Conservation (phyloP, 140 eudicot genomes). For the Bidens hawaiensis region DNA sequence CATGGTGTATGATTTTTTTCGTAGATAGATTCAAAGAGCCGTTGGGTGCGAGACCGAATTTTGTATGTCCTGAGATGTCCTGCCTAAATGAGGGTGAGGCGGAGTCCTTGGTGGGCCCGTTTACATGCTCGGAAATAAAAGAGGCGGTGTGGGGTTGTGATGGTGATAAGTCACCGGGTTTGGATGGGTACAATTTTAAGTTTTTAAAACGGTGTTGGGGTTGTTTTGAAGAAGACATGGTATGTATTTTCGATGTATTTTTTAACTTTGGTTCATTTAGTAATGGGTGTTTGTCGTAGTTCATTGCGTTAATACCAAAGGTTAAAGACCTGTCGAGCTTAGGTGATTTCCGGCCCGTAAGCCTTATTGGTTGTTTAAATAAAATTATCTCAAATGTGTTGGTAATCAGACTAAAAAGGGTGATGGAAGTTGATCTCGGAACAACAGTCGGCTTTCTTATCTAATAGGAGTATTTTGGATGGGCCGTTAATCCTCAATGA, state of each 20-base stretch:
- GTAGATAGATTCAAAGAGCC: neutral
- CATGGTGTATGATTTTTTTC: too few relatives aligned
- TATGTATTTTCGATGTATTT: neutral
- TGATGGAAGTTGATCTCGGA: too few relatives aligned
- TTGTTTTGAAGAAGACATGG: neutral
- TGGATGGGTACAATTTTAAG: neutral
- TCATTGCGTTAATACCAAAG: neutral
- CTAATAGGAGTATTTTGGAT: neutral
- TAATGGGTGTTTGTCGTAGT: neutral
- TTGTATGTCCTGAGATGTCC: neutral
- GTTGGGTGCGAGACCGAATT: neutral
- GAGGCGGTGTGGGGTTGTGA: neutral
- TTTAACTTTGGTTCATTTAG: neutral
- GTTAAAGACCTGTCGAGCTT: neutral
- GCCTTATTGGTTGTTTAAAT: neutral
- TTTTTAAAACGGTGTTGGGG: neutral
- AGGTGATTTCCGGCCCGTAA: neutral
- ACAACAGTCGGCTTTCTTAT: too few relatives aligned
- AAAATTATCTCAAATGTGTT: neutral
- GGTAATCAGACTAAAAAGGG: too few relatives aligned
- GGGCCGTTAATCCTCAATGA: neutral
- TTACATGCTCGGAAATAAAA: neutral
- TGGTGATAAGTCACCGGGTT: neutral
- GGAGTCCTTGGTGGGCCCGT: neutral
- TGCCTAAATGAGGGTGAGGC: neutral